Evolutionary conservation across 2,329 filamentous ascomycete genomes (phyloP), one percentile per base, ranked within the genome.

Genomic region (Drechslera avenae): DNA sequence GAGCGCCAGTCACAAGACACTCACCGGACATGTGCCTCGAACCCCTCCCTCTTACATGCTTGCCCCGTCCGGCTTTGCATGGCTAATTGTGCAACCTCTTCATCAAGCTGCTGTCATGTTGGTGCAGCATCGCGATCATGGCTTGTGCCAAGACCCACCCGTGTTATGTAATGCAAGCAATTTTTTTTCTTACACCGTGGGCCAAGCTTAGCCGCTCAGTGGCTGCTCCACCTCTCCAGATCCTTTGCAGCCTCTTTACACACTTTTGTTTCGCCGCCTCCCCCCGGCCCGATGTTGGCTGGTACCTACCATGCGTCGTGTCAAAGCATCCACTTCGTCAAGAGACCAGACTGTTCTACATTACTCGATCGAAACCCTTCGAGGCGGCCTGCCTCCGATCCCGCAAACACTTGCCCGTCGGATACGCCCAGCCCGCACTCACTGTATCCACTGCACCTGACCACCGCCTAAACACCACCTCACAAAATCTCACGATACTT

Each of bases 131-230:
- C 45, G 44, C 50, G 42, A 58, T 52, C 40, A n/a, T 18, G 28
- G 37, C 52, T 47, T 46, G 57, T 57, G 67, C 67, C 68, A 70
- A 70, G 67, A 18, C 60, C 47, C 28, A 17, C 51, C 52, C 48
- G 21, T 44, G 55, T 68, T 63, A 67, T 56, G 64, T 68, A 68
- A 68, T 57, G 60, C 61, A 49, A 33, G 43, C 53, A 64, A 67
- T 62, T 58, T 69, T 49, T 64, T 60, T 36, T 55, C 44, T 21
- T 34, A 39, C 37, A 33, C 48, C 46, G 44, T 59, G 41, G 39
- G 53, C 58, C 61, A 62, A 63, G 50, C 47, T 57, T 41, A 55
- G 34, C 44, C 33, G 33, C 55, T 59, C 56, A 64, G 56, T 56
- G 56, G 31, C 28, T 54, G 49, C 63, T 57, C 62, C 65, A 62